Conservation (phyloP, 176 grass and related monocot species). For the Zoysia pacifica region DNA sequence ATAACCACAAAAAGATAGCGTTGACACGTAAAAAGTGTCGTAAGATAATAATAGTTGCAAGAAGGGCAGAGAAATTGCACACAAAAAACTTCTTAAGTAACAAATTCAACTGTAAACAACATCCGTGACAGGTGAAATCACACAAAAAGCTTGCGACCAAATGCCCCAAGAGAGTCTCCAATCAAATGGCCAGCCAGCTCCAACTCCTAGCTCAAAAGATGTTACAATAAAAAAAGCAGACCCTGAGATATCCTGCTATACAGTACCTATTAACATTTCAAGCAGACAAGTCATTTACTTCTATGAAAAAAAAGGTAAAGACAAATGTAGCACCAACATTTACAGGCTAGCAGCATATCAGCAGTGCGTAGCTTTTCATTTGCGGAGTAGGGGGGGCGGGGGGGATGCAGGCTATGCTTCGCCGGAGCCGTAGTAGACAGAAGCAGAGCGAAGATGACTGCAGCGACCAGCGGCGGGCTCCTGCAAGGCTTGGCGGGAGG, state of each 20-base stretch:
- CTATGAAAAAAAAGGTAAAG: background rate
- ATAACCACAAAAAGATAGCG: background rate
- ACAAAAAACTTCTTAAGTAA: too few species aligned
- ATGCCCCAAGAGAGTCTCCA: too few species aligned
- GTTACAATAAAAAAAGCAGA: too few species aligned
- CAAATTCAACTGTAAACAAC: too few species aligned
- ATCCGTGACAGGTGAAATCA: too few species aligned
- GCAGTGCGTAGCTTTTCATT: background rate
- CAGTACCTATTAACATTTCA: background rate
- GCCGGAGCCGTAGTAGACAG: background rate
- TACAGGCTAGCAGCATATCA: slow-evolving; percentile 4
- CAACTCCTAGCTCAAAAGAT: too few species aligned
- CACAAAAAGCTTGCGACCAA: too few species aligned
- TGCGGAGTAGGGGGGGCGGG: background rate
- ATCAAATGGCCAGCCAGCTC: too few species aligned
- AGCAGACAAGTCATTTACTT: background rate
- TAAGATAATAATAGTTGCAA: background rate
- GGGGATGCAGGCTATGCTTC: slow-evolving; percentile 35
- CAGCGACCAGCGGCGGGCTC: background rate
- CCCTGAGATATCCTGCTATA: background rate
- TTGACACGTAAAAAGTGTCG: background rate
- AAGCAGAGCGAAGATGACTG: slow-evolving; percentile 20
- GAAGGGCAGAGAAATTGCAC: background rate
- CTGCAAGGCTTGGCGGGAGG: slow-evolving; percentile 37
- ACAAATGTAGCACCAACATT: background rate